Conservation (phyloP, 2,329 filamentous ascomycete species). For the Fusarium temperatum region DNA sequence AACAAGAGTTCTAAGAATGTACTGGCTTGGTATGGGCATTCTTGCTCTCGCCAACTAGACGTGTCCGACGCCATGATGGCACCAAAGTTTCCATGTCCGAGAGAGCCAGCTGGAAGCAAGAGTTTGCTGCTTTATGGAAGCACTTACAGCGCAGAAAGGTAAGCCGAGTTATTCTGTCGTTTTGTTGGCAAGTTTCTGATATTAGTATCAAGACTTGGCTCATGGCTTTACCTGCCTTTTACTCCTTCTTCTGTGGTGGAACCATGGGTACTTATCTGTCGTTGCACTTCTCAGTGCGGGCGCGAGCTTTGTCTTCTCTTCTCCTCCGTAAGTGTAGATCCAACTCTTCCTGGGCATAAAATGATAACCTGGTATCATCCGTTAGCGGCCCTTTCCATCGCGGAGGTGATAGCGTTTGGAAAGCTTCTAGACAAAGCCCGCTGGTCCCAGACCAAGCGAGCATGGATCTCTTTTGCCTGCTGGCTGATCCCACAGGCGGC, state of each 20-base stretch:
- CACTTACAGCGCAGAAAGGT: not conserved
- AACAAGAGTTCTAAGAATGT: not conserved
- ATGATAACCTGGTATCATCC: fast-evolving
- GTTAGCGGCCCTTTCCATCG: not conserved
- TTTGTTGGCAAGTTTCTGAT: not conserved
- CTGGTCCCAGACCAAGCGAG: not conserved
- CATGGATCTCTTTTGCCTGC: not conserved
- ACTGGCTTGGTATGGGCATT: not conserved
- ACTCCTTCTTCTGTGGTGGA: constrained; percentile 1
- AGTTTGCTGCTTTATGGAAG: not conserved
- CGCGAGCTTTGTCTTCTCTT: not conserved
- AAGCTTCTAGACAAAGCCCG: not conserved
- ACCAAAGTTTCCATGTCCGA: not conserved
- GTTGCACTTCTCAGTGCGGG: not conserved
- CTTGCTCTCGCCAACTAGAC: not conserved
- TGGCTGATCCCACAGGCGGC: not conserved
- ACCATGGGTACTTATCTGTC: not conserved
- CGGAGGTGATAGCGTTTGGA: not conserved
- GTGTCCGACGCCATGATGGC: not conserved
- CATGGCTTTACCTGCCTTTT: not conserved
- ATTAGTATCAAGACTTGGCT: not conserved
- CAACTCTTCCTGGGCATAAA: fast-evolving
- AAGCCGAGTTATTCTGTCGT: fast-evolving
- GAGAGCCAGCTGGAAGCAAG: not conserved
- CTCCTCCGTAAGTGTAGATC: not conserved